A percentile compares a stretch with the other conserved stretches of the same genome.
Conservation (phyloP, 1,139 yeast genomes). For the Blastobotrys ciferrii region DNA sequence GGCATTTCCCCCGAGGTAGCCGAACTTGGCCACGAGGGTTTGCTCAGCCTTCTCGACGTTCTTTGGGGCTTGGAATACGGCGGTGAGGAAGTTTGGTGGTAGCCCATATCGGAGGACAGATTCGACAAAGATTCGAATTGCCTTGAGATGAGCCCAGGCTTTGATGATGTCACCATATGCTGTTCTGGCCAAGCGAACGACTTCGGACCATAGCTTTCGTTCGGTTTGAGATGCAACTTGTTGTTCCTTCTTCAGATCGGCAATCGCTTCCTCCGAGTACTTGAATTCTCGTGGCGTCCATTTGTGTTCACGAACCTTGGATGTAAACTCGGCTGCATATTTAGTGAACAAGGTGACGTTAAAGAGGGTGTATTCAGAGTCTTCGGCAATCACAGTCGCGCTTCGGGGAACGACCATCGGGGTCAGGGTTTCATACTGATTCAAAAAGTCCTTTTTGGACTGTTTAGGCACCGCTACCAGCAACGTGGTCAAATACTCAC, state of each 20-base stretch:
- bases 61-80: conserved; percentile 44
- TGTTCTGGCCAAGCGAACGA: conserved; percentile 77
- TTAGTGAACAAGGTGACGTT: conserved; percentile 84
- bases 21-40: conserved; percentile 69
- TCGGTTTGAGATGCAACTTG: conserved; percentile 74
- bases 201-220: conserved; percentile 69
- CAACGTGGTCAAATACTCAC: conserved; percentile 82
- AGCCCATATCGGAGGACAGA: conserved; percentile 89
- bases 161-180: conserved; percentile 83
- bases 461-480: conserved; percentile 82
- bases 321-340: conserved; percentile 64
- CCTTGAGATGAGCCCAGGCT: conserved; percentile 87
- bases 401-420: conserved; percentile 90
- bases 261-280: conserved; percentile 75
- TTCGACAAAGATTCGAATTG: conserved; percentile 58
- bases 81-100: conserved; percentile 86
- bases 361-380: conserved; percentile 69
- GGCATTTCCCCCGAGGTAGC: conserved; percentile 89
- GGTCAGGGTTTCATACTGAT: conserved; percentile 70
- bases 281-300: conserved; percentile 93
- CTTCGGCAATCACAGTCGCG: conserved; percentile 67
- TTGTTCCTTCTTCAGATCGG: conserved; percentile 72
- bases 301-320: conserved; percentile 75
- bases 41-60: conserved; percentile 57
- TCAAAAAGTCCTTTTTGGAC: conserved; percentile 57